Conservation (phyloP, 768 basidiomycete species). For the Hypholoma sublateritium region DNA sequence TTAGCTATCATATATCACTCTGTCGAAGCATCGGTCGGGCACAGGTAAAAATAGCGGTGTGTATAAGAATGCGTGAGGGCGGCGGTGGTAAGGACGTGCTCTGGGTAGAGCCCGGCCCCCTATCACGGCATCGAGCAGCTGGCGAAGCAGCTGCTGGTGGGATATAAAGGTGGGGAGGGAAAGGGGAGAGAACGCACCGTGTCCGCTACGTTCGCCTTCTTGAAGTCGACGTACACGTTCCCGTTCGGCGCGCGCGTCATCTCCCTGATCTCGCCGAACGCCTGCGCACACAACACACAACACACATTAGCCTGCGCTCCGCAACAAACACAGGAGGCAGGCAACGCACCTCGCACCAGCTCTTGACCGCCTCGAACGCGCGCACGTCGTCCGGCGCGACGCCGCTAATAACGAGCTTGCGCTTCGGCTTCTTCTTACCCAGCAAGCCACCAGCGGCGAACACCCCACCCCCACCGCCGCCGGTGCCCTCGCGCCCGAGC, state of each 20-base stretch:
- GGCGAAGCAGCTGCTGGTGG: neutral
- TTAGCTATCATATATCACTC: neutral
- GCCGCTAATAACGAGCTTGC: constrained; percentile 33
- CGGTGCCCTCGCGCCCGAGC: neutral
- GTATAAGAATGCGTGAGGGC: no score
- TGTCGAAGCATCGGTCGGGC: no score
- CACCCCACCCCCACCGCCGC: no score
- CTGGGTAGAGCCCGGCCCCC: no score
- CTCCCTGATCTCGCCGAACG: constrained; percentile 33
- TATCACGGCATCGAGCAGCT: neutral
- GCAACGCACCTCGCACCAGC: constrained; percentile 33
- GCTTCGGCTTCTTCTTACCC: constrained; percentile 22
- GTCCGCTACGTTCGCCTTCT: constrained; percentile 37
- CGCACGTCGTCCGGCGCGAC: constrained; percentile 24
- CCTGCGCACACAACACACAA: constrained; percentile 11
- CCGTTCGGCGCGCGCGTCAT: constrained; percentile 27
- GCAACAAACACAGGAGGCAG: neutral
- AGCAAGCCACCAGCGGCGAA: constrained; percentile 10
- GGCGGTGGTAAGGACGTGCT: no score
- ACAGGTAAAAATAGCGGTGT: no score
- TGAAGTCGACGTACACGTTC: constrained; percentile 33
- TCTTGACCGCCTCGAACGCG: constrained; percentile 29
- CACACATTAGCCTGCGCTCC: neutral
- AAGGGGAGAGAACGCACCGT: constrained; percentile 25
- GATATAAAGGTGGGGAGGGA: neutral